Conservation (phyloP, 805 yeast species). For the Yamadazyma olivae region DNA sequence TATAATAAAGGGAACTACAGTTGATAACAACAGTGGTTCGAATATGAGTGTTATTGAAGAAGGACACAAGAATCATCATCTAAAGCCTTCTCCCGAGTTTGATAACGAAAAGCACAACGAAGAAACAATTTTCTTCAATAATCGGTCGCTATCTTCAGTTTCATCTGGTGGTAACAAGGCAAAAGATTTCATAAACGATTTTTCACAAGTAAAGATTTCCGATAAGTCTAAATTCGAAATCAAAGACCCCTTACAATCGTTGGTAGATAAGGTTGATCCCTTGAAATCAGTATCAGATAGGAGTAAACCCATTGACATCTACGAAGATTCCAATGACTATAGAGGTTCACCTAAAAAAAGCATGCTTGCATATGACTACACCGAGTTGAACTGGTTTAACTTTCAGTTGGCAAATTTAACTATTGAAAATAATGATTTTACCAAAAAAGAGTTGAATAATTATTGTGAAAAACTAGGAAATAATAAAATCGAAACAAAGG, state of each 20-base stretch:
- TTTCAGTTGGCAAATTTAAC: slow-evolving; percentile 27
- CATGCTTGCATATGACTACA: slow-evolving; percentile 24
- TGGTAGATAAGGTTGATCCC: slow-evolving; percentile 43
- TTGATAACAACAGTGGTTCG: not conserved
- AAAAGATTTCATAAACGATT: slow-evolving; percentile 16
- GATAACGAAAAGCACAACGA: not conserved
- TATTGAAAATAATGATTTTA: slow-evolving; percentile 2
- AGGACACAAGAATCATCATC: not conserved
- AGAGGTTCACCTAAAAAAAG: slow-evolving; percentile 34
- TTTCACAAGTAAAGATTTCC: slow-evolving; percentile 28
- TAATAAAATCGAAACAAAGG: slow-evolving; percentile 3
- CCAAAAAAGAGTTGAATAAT: slow-evolving; percentile 6
- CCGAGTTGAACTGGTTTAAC: slow-evolving; percentile 38
- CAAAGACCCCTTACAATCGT: slow-evolving; percentile 24
- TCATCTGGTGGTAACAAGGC: not conserved
- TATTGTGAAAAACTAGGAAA: slow-evolving; percentile 7
- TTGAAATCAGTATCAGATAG: slow-evolving; percentile 30
- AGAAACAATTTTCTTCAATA: not conserved
- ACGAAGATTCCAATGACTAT: slow-evolving; percentile 29
- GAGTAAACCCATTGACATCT: slow-evolving; percentile 37
- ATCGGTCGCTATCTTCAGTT: not conserved
- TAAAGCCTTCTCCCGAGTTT: not conserved
- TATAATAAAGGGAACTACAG: not conserved
- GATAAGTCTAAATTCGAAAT: slow-evolving; percentile 8
- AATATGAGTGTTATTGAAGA: not conserved